Evolutionary conservation across 345 rosid species (phyloP).

Genomic region (Geranium rotundifolium): DNA sequence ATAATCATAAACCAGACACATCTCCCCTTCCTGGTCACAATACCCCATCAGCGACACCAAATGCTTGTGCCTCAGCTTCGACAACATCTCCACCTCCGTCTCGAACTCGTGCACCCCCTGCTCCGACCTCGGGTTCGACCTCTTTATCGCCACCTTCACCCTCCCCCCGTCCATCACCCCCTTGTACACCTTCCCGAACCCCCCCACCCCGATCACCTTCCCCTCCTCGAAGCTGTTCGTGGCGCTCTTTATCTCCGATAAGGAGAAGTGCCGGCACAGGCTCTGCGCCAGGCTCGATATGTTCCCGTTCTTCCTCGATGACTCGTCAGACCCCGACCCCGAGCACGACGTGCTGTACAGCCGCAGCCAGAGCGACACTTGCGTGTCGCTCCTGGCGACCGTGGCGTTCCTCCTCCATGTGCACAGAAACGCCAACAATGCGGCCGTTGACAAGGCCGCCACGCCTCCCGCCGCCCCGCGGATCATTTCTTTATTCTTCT

Average conservation of each 20-base stretch:
- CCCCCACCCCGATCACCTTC: slow-evolving; percentile 71
- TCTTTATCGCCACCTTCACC: slow-evolving; percentile 56
- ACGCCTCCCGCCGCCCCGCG: slow-evolving; percentile 53
- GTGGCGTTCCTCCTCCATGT: slow-evolving; percentile 20
- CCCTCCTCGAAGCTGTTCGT: slow-evolving; percentile 59
- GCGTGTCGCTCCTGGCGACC: slow-evolving; percentile 20
- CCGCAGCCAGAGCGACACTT: slow-evolving; percentile 63
- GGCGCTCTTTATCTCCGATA: slow-evolving; percentile 46
- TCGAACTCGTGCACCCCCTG: slow-evolving; percentile 78
- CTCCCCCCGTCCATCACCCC: slow-evolving; percentile 44
- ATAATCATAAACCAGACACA: slow-evolving; percentile 75
- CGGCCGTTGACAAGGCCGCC: slow-evolving; percentile 37
- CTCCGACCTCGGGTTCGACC: slow-evolving; percentile 67
- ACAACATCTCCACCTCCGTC: slow-evolving; percentile 80
- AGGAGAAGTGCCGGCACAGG: slow-evolving; percentile 54
- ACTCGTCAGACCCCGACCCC: slow-evolving; percentile 24
- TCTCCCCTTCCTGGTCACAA: slow-evolving; percentile 75
- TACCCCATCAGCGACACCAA: slow-evolving; percentile 76
- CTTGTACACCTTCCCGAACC: slow-evolving; percentile 82
- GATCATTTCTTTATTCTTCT: slow-evolving; percentile 12
- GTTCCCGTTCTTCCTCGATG: slow-evolving; percentile 32
- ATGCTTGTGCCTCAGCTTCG: slow-evolving; percentile 77
- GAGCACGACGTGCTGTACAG: slow-evolving; percentile 45
- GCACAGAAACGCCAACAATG: slow-evolving; percentile 31
- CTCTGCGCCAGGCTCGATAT: slow-evolving; percentile 49